Evolutionary conservation across 2,329 filamentous ascomycete genomes (phyloP), one percentile per base, ranked within the genome.

Genomic region (Penicillium brevicompactum): DNA sequence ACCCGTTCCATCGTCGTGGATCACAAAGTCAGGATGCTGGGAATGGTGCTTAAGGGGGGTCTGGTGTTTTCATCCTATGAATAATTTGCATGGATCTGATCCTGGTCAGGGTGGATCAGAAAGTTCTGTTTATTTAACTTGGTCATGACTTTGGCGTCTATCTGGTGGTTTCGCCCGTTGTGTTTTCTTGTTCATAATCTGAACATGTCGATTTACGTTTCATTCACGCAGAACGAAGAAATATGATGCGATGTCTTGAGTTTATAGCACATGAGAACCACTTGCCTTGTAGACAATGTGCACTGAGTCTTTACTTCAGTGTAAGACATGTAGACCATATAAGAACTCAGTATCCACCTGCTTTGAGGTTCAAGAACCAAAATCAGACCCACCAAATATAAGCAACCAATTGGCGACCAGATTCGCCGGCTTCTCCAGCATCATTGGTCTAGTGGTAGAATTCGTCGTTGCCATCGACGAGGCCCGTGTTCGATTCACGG

Each of bases 401-500:
- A 46, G 18, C 52, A 51, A 18, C 52, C 32, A 58, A 58, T 57
- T 41, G 55, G 57, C 54, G 14, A 21, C 9, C 38, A 38, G 16
- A 45, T 48, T 18, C 22, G 24, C 38, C 8, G 40, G 41, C 27
- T 51, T 31, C 3, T 5, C 5, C 47, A 68, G 72, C 72, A 75
- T 74, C 71, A 72, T 74, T 75, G 72, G 72, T 75, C 72, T 75
- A 75, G 72, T 75, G 72, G 72, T 75, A 74, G 72, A 74, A 74
- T 74, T 74, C 71, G 67, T 74, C 72, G 72, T 74, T 74, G 72
- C 72, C 72, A 75, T 76, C 74, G 74, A 76, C 68, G 74, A 75
- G 74, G 73, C 74, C 73, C 74, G 73, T 73, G 74, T 76, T 76
- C 74, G 74, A 76, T 76, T 76, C 74, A 73, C 74, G 74, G 74